Evolutionary conservation across 768 basidiomycete genomes (phyloP).

Genomic region (Lactarius psammicola): DNA sequence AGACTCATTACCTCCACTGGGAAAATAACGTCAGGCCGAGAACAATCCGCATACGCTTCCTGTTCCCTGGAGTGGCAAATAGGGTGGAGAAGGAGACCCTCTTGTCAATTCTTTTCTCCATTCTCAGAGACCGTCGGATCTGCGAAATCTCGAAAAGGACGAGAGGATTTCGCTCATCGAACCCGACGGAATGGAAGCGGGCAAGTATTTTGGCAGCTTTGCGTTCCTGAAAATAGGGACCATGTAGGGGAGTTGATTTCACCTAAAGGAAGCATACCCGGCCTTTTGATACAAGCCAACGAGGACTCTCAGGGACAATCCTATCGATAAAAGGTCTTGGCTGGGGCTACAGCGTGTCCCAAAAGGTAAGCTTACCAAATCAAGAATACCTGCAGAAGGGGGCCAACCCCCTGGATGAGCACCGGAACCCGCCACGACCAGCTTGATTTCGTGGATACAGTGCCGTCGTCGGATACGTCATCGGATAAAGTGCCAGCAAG

Average conservation of each 20-base stretch:
- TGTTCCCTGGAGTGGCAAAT: slow-evolving; percentile 63
- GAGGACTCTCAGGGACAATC: slow-evolving; percentile 68
- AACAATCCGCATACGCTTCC: slow-evolving; percentile 65
- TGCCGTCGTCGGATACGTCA: slow-evolving; percentile 38
- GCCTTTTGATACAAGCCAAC: slow-evolving; percentile 63
- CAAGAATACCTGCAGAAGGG: slow-evolving; percentile 52
- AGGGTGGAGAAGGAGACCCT: slow-evolving; percentile 52
- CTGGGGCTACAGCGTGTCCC: not conserved
- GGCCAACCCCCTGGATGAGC: slow-evolving; percentile 58
- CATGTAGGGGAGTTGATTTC: not conserved
- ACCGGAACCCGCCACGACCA: slow-evolving; percentile 71
- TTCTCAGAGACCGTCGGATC: slow-evolving; percentile 63
- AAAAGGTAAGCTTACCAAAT: slow-evolving; percentile 44
- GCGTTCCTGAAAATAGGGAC: slow-evolving; percentile 42
- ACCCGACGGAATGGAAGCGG: slow-evolving; percentile 68
- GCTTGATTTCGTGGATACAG: slow-evolving; percentile 32
- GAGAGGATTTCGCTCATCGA: slow-evolving; percentile 58
- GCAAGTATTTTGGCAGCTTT: slow-evolving; percentile 60
- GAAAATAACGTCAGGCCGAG: slow-evolving; percentile 67
- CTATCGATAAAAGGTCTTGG: slow-evolving; percentile 33
- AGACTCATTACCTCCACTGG: slow-evolving; percentile 61
- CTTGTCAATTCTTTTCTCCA: slow-evolving; percentile 55
- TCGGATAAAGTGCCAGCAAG: slow-evolving; percentile 39
- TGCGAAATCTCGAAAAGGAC: slow-evolving; percentile 54
- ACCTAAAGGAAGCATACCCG: slow-evolving; percentile 38